A percentile compares a stretch with the other conserved stretches of the same genome.
Evolutionary conservation across 495 filamentous ascomycete species (phyloP).

Genomic region (Lepraria neglecta): DNA sequence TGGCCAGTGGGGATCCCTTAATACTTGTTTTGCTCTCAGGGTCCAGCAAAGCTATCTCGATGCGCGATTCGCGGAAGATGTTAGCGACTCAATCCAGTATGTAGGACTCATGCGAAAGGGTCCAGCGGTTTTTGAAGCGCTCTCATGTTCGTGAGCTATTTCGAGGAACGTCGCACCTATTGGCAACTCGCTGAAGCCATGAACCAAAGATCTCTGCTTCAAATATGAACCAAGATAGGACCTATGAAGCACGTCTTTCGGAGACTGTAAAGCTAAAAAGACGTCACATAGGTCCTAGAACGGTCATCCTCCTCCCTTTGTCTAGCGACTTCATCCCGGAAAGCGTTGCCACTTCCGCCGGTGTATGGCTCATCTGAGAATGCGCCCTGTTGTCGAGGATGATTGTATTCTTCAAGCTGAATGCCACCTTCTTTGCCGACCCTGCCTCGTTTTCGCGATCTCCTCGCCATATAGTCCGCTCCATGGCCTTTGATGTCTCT

Average conservation of each 20-base stretch:
- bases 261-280: conserved; percentile 1
- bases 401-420: conserved; percentile 21
- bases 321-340: conserved; percentile 23
- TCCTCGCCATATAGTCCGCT: conserved; percentile 23
- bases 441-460: conserved; percentile 22
- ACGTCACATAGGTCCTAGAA: conserved; percentile 14
- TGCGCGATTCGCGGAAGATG: not conserved
- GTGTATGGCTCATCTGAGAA: conserved; percentile 22
- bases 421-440: conserved; percentile 19
- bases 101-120: not conserved
- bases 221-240: not conserved
- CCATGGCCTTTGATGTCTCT: conserved; percentile 15
- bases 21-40: too few relatives aligned
- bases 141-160: not conserved
- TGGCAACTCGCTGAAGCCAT: too few relatives aligned
- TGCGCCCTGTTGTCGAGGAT: conserved; percentile 12
- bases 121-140: not conserved
- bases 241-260: not conserved
- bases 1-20: not conserved
- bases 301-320: conserved; percentile 23
- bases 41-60: too few relatives aligned
- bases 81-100: not conserved
- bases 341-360: conserved; percentile 24
- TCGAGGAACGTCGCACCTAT: not conserved
- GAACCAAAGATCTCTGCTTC: too few relatives aligned